Conservation (phyloP, 495 filamentous ascomycete genomes). For the Podospora tetraspora region DNA sequence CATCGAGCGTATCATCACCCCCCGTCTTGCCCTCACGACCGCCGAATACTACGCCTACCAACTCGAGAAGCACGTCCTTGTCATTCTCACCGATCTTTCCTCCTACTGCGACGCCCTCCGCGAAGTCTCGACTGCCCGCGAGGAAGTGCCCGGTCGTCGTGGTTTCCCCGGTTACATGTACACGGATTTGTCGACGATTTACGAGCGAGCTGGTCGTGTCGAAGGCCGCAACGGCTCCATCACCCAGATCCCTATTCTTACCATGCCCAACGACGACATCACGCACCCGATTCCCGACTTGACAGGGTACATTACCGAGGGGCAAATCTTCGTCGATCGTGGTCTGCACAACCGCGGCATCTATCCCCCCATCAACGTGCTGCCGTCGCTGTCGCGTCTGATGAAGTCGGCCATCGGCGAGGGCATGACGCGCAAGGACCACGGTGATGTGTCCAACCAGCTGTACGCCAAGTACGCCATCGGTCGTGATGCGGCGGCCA, state of each 20-base stretch:
- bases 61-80: constrained; percentile 98
- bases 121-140: constrained; percentile 94
- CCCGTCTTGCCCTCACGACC: constrained; percentile 95
- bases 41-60: constrained; percentile 99
- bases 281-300: constrained; percentile 98
- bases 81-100: constrained; percentile 96
- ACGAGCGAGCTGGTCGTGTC: constrained; percentile 98
- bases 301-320: constrained; percentile 98
- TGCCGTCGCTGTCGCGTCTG: constrained; percentile 95
- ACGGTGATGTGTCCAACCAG: constrained; percentile 98
- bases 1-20: constrained; percentile 99
- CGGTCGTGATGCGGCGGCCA: constrained; percentile 92
- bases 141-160: constrained; percentile 99
- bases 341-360: constrained; percentile 92
- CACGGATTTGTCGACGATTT: constrained; percentile 99
- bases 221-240: constrained; percentile 96
- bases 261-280: constrained; percentile 99
- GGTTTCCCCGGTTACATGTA: constrained; percentile 99
- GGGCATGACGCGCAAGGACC: constrained; percentile 89
- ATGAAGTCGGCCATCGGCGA: constrained; percentile 99
- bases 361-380: constrained; percentile 98
- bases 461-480: constrained; percentile 99
- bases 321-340: constrained; percentile 96
- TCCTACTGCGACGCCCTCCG: constrained; percentile 98
- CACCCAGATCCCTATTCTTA: constrained; percentile 97